phyloP scores from a whole-genome alignment of 441 rosid species.

The Eutrema salsugineum region DNA sequence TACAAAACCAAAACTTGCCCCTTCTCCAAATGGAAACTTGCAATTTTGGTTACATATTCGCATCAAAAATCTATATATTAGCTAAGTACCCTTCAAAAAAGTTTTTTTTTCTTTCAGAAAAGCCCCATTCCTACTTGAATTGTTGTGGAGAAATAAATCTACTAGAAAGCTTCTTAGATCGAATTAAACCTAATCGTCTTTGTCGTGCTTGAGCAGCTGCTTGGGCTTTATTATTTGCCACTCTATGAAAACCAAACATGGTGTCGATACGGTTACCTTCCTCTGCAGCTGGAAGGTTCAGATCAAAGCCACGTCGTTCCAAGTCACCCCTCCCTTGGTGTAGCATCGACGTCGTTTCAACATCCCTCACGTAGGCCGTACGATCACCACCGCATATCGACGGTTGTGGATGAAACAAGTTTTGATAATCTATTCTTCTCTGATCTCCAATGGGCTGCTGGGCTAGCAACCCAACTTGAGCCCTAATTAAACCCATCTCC shows the following conservation, averaged over 20 bases:
- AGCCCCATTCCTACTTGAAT: background rate
- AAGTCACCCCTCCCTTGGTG: background rate
- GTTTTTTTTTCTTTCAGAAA: background rate
- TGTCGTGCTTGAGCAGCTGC: slow-evolving; percentile 29
- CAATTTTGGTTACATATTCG: slow-evolving; percentile 6
- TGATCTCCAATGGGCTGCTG: slow-evolving; percentile 16
- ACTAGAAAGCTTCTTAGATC: slow-evolving; percentile 10
- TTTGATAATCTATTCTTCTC: background rate
- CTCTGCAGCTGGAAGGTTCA: slow-evolving; percentile 18
- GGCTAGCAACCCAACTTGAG: slow-evolving; percentile 12
- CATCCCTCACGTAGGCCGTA: background rate
- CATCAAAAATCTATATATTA: background rate
- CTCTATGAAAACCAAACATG: background rate
- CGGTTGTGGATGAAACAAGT: slow-evolving; percentile 10
- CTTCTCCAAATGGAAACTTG: background rate
- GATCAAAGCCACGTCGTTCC: slow-evolving; percentile 21
- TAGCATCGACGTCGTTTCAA: background rate
- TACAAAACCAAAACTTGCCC: background rate
- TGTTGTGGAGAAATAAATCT: slow-evolving; percentile 1
- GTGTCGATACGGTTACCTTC: background rate
- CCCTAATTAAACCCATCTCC: slow-evolving; percentile 10
- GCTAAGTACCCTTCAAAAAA: background rate
- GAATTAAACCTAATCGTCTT: slow-evolving; percentile 16
- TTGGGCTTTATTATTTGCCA: background rate
- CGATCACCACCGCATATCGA: background rate